Base-by-base conservation (phyloP, 192 early-diverging fungal species). In the Phycomyces blakesleeanus region DNA sequence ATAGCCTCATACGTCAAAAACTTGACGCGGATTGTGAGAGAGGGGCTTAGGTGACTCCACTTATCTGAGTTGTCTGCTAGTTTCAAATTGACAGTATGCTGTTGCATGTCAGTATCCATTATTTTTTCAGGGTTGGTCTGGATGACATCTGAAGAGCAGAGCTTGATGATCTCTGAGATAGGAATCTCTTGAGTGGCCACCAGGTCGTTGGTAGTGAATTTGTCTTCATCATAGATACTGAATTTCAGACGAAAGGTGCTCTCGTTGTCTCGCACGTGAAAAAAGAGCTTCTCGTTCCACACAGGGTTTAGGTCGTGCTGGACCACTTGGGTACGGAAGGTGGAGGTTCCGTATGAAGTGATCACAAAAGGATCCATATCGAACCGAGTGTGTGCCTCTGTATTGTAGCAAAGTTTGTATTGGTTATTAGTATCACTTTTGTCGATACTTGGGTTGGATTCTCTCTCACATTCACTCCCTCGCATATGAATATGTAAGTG, bases 281-380 rank as follows among this genome's bases (percentile, higher is more conserved):
- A 83, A 64, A 82, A 85, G 34, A 89, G 74, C 41, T 83, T 86
- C 66, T 89, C 89, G 40, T 89, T 85, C 91, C 91, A 93, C 37
- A 71, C 68, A 1, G 91, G 91, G 57, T 87, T 82, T 10, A 89
- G 76, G 21, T 76, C 83, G 63, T 92, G 88, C 14, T 82, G 75
- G 37, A 89, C 68, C 1, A 78, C 77, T 41, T 80, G 67, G 7
- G 90, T 91, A 27, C 89, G 74, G 68, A 87, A 92, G 1, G 87
- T 92, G 21, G 83, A 79, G 21, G 77, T 73, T 22, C 83, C 80
- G 72, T 85, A 90, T 8, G 87, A 84, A 15, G 91, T 76, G 41
- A 91, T 77, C 0, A 88, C 89, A 76, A 91, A 93, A 0, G 91
- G 90, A 72, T 93, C 91, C 81, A 89, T 91, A 68, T 91, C 85